These are phyloP conservation scores for Corynascus novoguineensis DNA, from an alignment of 495 filamentous ascomycete genomes.

Conservation along the genomic window DNA sequence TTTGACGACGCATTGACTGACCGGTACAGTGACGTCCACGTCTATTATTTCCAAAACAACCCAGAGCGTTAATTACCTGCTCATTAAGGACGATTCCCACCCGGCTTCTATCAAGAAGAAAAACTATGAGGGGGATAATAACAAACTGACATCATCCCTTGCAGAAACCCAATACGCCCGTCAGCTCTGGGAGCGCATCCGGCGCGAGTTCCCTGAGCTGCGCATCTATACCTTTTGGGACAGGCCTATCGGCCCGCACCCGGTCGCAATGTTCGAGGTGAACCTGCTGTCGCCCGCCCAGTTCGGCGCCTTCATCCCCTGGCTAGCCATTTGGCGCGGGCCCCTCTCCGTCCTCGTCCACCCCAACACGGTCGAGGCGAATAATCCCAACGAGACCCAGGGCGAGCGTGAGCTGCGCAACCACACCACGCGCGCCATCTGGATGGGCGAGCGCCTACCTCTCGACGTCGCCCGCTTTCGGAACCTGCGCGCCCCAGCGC, in stretches of 20 bases:
- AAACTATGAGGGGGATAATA: too few species aligned
- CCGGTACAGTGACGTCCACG: slow-evolving; percentile 60
- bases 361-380: slow-evolving; percentile 60
- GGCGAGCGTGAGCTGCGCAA: slow-evolving; percentile 49
- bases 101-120: too few species aligned
- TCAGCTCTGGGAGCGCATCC: slow-evolving; percentile 70
- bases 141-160: background rate
- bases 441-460: slow-evolving; percentile 72
- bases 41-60: slow-evolving; percentile 70
- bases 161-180: slow-evolving; percentile 47
- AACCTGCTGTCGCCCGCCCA: slow-evolving; percentile 80
- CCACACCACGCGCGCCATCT: slow-evolving; percentile 76
- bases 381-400: slow-evolving; percentile 19
- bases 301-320: slow-evolving; percentile 81
- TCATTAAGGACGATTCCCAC: too few species aligned
- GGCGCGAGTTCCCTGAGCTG: slow-evolving; percentile 82
- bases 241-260: slow-evolving; percentile 73
- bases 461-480: slow-evolving; percentile 62
- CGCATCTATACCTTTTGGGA: slow-evolving; percentile 77
- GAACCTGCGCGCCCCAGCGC: too few species aligned
- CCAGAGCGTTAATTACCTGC: too few species aligned
- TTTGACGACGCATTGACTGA: background rate
- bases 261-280: slow-evolving; percentile 86
- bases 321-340: slow-evolving; percentile 78
- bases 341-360: slow-evolving; percentile 76